Conservation (phyloP, 305 asterid species). For the Rubia balearica region DNA sequence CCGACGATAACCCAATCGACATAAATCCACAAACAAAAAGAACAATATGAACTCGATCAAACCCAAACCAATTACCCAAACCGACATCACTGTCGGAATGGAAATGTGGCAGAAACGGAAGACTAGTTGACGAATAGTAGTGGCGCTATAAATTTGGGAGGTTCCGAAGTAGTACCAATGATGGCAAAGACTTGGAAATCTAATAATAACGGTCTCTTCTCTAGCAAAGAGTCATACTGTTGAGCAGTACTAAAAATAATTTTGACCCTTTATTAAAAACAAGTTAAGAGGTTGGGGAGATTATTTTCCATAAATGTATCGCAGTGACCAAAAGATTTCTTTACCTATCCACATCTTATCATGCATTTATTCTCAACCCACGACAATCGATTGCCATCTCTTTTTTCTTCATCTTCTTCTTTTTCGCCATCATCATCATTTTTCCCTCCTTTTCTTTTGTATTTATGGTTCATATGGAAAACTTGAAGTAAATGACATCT, state of each 20-base stretch:
- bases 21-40: no score
- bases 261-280: conserved; percentile 17
- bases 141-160: conserved; percentile 24
- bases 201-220: conserved; percentile 24
- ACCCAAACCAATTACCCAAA: no score
- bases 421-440: conserved; percentile 18
- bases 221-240: conserved; percentile 1
- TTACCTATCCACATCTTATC: conserved; percentile 19
- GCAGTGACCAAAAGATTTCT: conserved; percentile 30
- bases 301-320: conserved; percentile 25
- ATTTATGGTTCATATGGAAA: not conserved
- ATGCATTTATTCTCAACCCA: conserved; percentile 28
- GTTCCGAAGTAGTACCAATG: conserved; percentile 30
- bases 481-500: no score
- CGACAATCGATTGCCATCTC: conserved; percentile 22
- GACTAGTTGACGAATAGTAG: not conserved
- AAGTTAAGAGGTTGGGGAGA: conserved; percentile 21
- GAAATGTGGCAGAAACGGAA: not conserved
- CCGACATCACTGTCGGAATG: not conserved
- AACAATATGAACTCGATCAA: no score
- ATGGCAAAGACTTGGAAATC: conserved; percentile 30
- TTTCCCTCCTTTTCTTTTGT: not conserved
- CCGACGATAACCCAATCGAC: no score
- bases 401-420: not conserved
- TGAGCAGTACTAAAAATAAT: conserved; percentile 1